Base-by-base conservation (phyloP, 1,139 yeast genomes). In the Pneumocystis murina region DNA sequence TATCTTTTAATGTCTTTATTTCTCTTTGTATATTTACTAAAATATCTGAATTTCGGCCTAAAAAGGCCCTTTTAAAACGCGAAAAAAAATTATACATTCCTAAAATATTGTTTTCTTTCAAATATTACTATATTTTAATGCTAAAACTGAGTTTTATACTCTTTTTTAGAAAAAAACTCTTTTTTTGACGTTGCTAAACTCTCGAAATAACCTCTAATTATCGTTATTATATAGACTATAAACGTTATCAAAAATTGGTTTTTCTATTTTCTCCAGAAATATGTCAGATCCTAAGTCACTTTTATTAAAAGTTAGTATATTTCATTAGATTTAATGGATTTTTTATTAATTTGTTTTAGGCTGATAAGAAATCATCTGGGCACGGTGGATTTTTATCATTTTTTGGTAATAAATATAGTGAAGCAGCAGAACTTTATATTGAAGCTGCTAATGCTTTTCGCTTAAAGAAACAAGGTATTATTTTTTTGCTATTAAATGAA, bases 371-470 rank as follows among this genome's bases (percentile, higher is more conserved):
- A 70, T 79, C 83, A 39, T 82, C 82, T 68, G 86, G 94, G n/a
- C 82, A 84, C 61, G 79, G 83, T 63, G 95, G 97, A 5, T 80
- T 90, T 68, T 80, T 85, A 76, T 81, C 87, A 61, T 71, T 91
- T 59, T 81, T 90, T 63, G 87, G 94, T 3, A 80, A 81, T 69
- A 80, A 88, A 68, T 81, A 79, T 66, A 98, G 92, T 73, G 98
- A 94, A 68, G 97, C 98, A 2, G 85, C 92, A 4, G 98, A 94
- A 69, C 77, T 88, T 59, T 91, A 86, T 72, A 79, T 85, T 54
- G 95, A 89, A 75, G 98, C 98, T 2, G 98, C 95, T 36, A 92
- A 91, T 72, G 81, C 83, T 62, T 92, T 84, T 77, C 81, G 92
- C 67, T 77, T 92, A 66, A 84, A 82, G 69, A 88, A 87, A 72